Evolutionary conservation across 2,329 filamentous ascomycete species (phyloP), one percentile per base, ranked within the genome.

Genomic region (Colletotrichum navitas): DNA sequence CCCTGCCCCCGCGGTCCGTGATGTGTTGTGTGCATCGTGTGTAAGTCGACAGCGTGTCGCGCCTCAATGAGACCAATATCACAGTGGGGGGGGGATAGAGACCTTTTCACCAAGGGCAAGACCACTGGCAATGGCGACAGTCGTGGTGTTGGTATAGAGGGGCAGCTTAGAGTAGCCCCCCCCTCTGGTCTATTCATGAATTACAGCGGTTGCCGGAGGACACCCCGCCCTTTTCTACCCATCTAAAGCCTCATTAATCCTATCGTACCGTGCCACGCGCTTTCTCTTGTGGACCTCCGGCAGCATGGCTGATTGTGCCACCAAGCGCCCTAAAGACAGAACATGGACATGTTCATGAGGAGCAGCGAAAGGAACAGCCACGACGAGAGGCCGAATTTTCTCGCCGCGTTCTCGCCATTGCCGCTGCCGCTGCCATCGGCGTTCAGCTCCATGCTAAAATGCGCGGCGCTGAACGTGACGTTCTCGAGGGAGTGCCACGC

Each of bases 391-490:
- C 59, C 36, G 1, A 65, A 18, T 16, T 29, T 41, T 21, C 32
- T 49, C 0, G 66, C 66, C 21, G 67, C 67, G 24, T 67, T 59
- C 39, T 69, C 36, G 10, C 61, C 61, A n/a, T 49, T 36, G 41
- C 54, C 66, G 8, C 41, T 45, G 29, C 26, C 49, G 49, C 63
- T 47, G 26, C 65, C 71, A n/a, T 52, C 67, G 10, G 47, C 65
- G 49, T 73, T 64, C 24, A 80, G 69, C 2, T 75, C 56, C 71
- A 79, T 74, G 24, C 56, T 68, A 43, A 78, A 80, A 59, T 74
- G 73, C 5, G 74, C 69, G 1, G 78, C 77, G 34, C 76, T 76
- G 68, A 80, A 80, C 12, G 79, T 80, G 60, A 80, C 76, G 54
- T 79, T 79, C 41, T 68, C 74, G 0, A 55, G 63, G 3, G 79